phyloP scores from a whole-genome alignment of 164 flowering plant species.

The Magnolia kwangsiensis region DNA sequence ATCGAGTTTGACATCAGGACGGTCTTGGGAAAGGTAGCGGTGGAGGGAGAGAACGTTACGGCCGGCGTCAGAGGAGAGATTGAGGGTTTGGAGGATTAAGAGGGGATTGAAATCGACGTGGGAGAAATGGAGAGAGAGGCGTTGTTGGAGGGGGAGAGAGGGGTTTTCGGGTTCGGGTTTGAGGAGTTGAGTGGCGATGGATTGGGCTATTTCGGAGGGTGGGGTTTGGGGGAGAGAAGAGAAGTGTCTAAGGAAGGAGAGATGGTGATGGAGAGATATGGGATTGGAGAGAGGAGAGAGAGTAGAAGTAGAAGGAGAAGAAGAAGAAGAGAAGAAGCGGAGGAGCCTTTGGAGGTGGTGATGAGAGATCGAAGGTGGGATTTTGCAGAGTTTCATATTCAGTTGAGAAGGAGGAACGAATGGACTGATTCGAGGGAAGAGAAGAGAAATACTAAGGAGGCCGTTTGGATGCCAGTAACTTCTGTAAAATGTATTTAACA shows the following conservation, averaged over 20 bases:
- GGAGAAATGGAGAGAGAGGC: slow-evolving; percentile 68
- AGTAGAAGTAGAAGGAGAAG: too few species aligned
- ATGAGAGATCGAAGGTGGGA: too few species aligned
- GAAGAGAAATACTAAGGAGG: too few species aligned
- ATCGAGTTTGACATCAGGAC: slow-evolving; percentile 31
- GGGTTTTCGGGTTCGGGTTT: slow-evolving; percentile 30
- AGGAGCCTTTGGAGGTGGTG: too few species aligned
- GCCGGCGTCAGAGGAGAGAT: slow-evolving; percentile 65
- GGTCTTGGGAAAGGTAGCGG: slow-evolving; percentile 52
- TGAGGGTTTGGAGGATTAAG: slow-evolving; percentile 49
- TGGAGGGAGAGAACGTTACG: slow-evolving; percentile 58
- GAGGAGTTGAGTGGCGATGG: slow-evolving; percentile 62
- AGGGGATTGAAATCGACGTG: slow-evolving; percentile 45
- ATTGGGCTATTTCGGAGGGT: slow-evolving; percentile 23
- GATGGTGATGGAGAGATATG: neutral
- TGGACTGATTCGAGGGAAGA: too few species aligned
- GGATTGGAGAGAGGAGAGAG: too few species aligned
- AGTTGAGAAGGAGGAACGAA: too few species aligned
- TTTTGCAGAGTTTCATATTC: too few species aligned
- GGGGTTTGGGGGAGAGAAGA: slow-evolving; percentile 2
- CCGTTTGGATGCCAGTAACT: too few species aligned
- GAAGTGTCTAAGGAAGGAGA: neutral
- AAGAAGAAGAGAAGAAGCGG: too few species aligned
- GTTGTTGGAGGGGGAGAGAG: slow-evolving; percentile 43
- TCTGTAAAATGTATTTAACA: too few species aligned